Base-by-base conservation (phyloP, 2,329 filamentous ascomycete genomes). In the Pyrenochaeta sp. region DNA sequence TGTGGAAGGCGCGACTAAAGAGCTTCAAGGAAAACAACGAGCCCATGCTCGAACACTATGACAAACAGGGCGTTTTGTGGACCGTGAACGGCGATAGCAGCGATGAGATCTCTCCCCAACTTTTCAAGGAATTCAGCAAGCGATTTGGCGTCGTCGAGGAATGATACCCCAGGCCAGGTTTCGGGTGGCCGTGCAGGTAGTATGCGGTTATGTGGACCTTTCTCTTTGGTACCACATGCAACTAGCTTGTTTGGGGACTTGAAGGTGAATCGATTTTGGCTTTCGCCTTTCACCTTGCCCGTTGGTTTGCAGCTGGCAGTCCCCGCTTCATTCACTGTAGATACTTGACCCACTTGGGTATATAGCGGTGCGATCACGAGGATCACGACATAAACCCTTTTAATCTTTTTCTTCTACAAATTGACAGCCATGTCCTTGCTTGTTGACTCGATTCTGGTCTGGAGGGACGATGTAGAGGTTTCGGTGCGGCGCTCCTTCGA, bases 21-120 rank as follows among this genome's bases (percentile, higher is more conserved):
- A 90, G 89, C 65, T 99, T 97, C 64, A 85, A 90, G 61, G 89
- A 96, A 71, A 93, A 88, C 3, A 96, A 89, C 69, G 81, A 85
- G 69, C 88, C 90, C 11, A 75, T 99, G 30, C 77, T 99, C 13
- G 88, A 96, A 58, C 90, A 96, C 73, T 99, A 99, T 66, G 87
- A 89, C 35, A 81, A 83, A 53, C 87, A 88, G 68, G 90, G 90
- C 7, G 86, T 96, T 9, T 74, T 99, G 24, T 90, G 89, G 83
- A 89, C 90, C 50, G 90, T 96, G 3, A 80, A 90, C 58, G 94
- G 94, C 15, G 84, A 92, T 73, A 93, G 85, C 69, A 96, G 91
- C 65, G 90, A 99, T 66, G 94, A 97, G 74, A 99, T 99, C 60
- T 92, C 82, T 40, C 94, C 94, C n/a, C 86, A 91, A 76, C 78